These are phyloP conservation scores for Glarea lozoyensis DNA, from an alignment of 495 filamentous ascomycete genomes.

Conservation along the genomic window DNA sequence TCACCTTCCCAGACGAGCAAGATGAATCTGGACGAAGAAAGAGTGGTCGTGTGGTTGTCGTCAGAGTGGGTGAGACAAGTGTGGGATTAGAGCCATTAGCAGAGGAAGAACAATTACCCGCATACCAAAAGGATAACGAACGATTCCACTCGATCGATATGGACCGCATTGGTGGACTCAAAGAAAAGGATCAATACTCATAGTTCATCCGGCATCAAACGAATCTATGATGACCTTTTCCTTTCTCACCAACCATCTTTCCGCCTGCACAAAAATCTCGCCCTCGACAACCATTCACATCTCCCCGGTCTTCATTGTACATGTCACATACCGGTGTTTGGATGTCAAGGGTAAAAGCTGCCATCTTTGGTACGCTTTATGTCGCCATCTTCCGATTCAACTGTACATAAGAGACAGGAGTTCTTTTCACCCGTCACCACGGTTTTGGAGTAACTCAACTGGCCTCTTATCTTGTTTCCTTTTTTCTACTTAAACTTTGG, in stretches of 20 bases:
- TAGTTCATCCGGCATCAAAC: constrained; percentile 1
- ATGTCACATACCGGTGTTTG: no score
- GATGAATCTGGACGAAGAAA: constrained; percentile 78
- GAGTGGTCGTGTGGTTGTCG: constrained; percentile 84
- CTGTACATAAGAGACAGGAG: no score
- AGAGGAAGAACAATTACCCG: constrained; percentile 69
- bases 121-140: constrained; percentile 71
- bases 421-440: no score
- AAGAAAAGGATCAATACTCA: constrained; percentile 55
- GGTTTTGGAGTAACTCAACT: no score
- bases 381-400: no score
- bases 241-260: background rate
- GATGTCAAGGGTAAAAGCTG: no score
- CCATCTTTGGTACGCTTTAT: no score
- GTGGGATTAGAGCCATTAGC: constrained; percentile 78
- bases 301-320: background rate
- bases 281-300: background rate
- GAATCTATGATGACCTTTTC: background rate
- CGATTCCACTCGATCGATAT: constrained; percentile 89
- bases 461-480: no score
- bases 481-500: no score
- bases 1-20: constrained; percentile 94
- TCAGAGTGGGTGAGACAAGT: constrained; percentile 79
- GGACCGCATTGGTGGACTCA: constrained; percentile 87
- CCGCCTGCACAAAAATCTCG: background rate